Evolutionary conservation across 306 rosid species (phyloP).

Genomic region (Adenanthera pavonina): DNA sequence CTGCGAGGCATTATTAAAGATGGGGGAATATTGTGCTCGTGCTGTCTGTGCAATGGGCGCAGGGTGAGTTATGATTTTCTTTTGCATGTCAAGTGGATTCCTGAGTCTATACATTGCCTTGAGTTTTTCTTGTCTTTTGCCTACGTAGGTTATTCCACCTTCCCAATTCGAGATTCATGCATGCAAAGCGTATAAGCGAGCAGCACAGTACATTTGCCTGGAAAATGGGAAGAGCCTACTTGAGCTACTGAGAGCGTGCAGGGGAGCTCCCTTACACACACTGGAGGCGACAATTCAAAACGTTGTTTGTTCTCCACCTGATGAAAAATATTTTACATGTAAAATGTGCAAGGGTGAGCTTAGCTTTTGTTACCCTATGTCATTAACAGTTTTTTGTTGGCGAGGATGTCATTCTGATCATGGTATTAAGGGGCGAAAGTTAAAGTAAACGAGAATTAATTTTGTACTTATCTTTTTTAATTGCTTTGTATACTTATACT

Average conservation of each 20-base stretch:
- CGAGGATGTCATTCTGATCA: slow-evolving; percentile 33
- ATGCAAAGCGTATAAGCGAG: slow-evolving; percentile 86
- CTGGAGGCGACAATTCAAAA: slow-evolving; percentile 86
- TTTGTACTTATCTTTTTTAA: slow-evolving; percentile 16
- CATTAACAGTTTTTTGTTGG: slow-evolving; percentile 13
- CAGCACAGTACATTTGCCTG: slow-evolving; percentile 92
- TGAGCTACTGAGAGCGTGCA: slow-evolving; percentile 83
- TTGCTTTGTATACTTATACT: slow-evolving; percentile 30
- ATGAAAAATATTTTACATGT: slow-evolving; percentile 78
- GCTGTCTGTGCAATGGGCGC: slow-evolving; percentile 75
- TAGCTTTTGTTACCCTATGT: slow-evolving; percentile 24
- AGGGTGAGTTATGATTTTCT: slow-evolving; percentile 66
- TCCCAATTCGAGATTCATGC: slow-evolving; percentile 99
- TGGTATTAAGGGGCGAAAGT: slow-evolving; percentile 7
- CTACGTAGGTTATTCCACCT: slow-evolving; percentile 79
- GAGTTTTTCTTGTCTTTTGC: slow-evolving; percentile 33
- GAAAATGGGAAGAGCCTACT: slow-evolving; percentile 95
- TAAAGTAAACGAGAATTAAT: not conserved
- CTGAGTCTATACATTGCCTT: slow-evolving; percentile 26
- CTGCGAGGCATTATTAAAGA: slow-evolving; percentile 76
- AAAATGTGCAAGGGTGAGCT: slow-evolving; percentile 79
- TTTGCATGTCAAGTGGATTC: slow-evolving; percentile 35
- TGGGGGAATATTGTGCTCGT: slow-evolving; percentile 91
- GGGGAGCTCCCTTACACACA: slow-evolving; percentile 69
- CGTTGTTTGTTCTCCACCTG: slow-evolving; percentile 66